A percentile compares a stretch with the other conserved stretches of the same genome.
Evolutionary conservation across 2,329 filamentous ascomycete genomes (phyloP).

Genomic region (Aschersonia sp.): DNA sequence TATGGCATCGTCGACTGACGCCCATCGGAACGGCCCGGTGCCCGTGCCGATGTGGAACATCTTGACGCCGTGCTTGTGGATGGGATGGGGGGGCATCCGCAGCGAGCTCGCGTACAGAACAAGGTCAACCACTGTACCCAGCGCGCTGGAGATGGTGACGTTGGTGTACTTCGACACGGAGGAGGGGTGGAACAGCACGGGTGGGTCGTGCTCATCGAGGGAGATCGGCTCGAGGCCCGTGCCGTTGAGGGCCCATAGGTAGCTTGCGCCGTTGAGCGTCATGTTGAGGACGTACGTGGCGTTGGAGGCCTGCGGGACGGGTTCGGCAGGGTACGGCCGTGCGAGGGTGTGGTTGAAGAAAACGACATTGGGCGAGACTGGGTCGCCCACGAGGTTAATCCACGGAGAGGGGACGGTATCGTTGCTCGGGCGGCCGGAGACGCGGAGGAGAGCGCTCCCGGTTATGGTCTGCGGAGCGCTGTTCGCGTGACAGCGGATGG

Average conservation of each 20-base stretch:
- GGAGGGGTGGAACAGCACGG: constrained; percentile 27
- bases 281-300: constrained; percentile 29
- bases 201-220: constrained; percentile 17
- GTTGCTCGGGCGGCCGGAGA: constrained; percentile 6
- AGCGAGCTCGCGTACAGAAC: constrained; percentile 24
- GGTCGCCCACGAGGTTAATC: constrained; percentile 33
- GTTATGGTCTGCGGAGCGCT: constrained; percentile 38
- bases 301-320: constrained; percentile 26
- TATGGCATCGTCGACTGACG: constrained; percentile 36
- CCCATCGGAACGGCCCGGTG: constrained; percentile 33
- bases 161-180: constrained; percentile 17
- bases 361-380: constrained; percentile 22
- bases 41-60: constrained; percentile 42
- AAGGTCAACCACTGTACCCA: constrained; percentile 40
- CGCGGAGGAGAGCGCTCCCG: constrained; percentile 33
- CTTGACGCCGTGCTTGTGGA: constrained; percentile 52
- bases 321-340: constrained; percentile 30
- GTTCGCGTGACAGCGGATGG: constrained; percentile 36
- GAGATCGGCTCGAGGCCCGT: constrained; percentile 26
- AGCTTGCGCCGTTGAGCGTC: constrained; percentile 25
- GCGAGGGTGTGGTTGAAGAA: constrained; percentile 28
- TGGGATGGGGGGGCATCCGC: constrained; percentile 38
- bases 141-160: constrained; percentile 30
- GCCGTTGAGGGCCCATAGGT: constrained; percentile 38
- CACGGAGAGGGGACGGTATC: constrained; percentile 19